phyloP scores from a whole-genome alignment of 1,284 basidiomycete species.

The Vanrija sp. region DNA sequence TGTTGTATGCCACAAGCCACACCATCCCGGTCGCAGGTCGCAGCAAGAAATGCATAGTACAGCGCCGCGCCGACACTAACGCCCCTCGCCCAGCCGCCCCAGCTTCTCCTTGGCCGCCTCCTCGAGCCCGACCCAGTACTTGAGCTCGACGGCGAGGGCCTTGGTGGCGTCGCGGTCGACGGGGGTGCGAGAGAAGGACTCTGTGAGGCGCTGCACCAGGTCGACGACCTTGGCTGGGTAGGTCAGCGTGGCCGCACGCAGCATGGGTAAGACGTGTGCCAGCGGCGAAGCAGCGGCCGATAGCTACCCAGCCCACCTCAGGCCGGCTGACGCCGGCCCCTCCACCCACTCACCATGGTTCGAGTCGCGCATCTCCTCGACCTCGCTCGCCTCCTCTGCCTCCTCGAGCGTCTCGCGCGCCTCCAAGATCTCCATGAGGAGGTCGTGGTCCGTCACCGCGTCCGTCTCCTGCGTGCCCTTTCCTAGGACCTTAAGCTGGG shows the following conservation, averaged over 20 bases:
- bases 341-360: slow-evolving; percentile 63
- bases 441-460: slow-evolving; percentile 63
- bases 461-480: slow-evolving; percentile 67
- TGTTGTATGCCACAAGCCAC: neutral
- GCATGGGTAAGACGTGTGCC: too few species aligned
- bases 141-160: slow-evolving; percentile 63
- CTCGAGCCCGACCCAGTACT: slow-evolving; percentile 71
- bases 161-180: slow-evolving; percentile 60
- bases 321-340: neutral
- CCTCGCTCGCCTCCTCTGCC: slow-evolving; percentile 54
- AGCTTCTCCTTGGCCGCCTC: slow-evolving; percentile 58
- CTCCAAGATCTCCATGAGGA: slow-evolving; percentile 77
- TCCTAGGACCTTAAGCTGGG: slow-evolving; percentile 59
- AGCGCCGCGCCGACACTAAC: neutral
- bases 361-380: slow-evolving; percentile 55
- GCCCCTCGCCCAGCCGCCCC: neutral
- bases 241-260: too few species aligned
- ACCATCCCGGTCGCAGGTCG: too few species aligned
- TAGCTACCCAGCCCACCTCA: too few species aligned
- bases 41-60: neutral
- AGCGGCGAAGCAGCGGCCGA: neutral
- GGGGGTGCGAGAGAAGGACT: slow-evolving; percentile 53
- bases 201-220: slow-evolving; percentile 44
- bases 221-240: slow-evolving; percentile 57
- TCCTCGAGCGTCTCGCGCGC: slow-evolving; percentile 73